Conservation (phyloP, 306 rosid genomes). For the Corylus avellana region DNA sequence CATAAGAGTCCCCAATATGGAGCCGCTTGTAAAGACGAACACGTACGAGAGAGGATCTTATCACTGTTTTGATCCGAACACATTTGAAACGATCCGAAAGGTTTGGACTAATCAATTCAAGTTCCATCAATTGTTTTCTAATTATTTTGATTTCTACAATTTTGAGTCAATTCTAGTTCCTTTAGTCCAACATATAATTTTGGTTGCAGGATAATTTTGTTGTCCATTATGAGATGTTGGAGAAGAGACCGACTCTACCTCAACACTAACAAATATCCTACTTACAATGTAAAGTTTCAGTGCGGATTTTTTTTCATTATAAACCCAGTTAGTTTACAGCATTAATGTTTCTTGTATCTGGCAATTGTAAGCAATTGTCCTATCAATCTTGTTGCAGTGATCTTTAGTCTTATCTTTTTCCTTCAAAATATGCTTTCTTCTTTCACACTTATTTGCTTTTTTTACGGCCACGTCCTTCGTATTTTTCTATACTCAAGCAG, state of each 20-base stretch:
- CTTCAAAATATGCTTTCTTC: background rate
- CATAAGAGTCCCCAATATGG: conserved; percentile 65
- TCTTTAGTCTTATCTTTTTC: background rate
- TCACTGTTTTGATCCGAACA: conserved; percentile 81
- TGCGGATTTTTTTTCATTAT: conserved; percentile 35
- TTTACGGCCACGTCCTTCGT: background rate
- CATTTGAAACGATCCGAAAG: conserved; percentile 81
- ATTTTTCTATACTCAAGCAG: background rate
- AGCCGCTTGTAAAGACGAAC: conserved; percentile 78
- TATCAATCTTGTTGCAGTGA: conserved; percentile 29
- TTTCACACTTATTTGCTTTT: background rate
- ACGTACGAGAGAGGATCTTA: conserved; percentile 85
- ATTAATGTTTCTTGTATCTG: conserved; percentile 22
- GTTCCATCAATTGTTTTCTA: background rate
- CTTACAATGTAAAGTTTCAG: conserved; percentile 51
- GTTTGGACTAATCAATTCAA: conserved; percentile 42
- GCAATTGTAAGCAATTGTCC: conserved; percentile 24
- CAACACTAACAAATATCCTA: conserved; percentile 52
- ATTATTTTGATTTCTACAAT: background rate
- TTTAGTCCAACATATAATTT: conserved; percentile 26
- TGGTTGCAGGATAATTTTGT: conserved; percentile 82
- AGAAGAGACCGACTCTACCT: conserved; percentile 73
- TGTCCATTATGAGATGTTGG: conserved; percentile 73
- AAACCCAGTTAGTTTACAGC: conserved; percentile 32
- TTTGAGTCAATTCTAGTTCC: background rate